phyloP scores from a whole-genome alignment of 495 filamentous ascomycete species.

The Penicillium robsamsonii region DNA sequence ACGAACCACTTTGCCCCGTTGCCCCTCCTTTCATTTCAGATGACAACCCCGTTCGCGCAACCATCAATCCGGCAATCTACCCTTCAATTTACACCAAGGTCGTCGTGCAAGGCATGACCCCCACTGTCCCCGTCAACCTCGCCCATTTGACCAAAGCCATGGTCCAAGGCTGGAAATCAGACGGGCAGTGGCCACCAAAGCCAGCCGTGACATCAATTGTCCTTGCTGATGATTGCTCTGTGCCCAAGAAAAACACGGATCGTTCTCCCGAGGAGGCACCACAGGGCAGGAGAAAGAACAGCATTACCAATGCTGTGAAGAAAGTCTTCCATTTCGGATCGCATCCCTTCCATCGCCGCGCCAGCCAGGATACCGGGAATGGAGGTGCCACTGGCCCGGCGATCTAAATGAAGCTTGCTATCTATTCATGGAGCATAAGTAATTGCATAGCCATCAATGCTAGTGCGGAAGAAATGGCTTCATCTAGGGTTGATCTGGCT shows the following conservation, averaged over 20 bases:
- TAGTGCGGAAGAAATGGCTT: not conserved
- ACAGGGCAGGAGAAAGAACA: slow-evolving; percentile 33
- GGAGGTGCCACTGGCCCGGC: slow-evolving; percentile 13
- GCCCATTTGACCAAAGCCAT: slow-evolving; percentile 74
- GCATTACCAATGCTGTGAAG: slow-evolving; percentile 44
- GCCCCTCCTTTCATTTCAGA: slow-evolving; percentile 65
- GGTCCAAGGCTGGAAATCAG: slow-evolving; percentile 89
- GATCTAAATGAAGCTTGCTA: slow-evolving; percentile 6
- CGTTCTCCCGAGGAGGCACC: slow-evolving; percentile 15
- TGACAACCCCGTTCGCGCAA: slow-evolving; percentile 66
- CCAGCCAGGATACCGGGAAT: slow-evolving; percentile 26
- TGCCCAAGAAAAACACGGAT: slow-evolving; percentile 25
- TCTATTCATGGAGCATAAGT: not conserved
- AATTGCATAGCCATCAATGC: slow-evolving; percentile 7
- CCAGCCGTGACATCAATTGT: slow-evolving; percentile 35
- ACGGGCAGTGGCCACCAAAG: slow-evolving; percentile 91
- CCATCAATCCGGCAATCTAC: slow-evolving; percentile 70
- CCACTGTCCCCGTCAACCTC: slow-evolving; percentile 84
- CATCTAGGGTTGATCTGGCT: not conserved
- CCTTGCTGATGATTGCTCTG: slow-evolving; percentile 32
- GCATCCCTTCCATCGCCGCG: slow-evolving; percentile 45
- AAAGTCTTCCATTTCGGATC: slow-evolving; percentile 44
- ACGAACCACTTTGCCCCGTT: slow-evolving; percentile 55
- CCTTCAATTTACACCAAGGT: slow-evolving; percentile 85
- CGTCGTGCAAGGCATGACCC: slow-evolving; percentile 70